Base-by-base conservation (phyloP, 768 basidiomycete species). In the Pleurotus citrinopileatus region DNA sequence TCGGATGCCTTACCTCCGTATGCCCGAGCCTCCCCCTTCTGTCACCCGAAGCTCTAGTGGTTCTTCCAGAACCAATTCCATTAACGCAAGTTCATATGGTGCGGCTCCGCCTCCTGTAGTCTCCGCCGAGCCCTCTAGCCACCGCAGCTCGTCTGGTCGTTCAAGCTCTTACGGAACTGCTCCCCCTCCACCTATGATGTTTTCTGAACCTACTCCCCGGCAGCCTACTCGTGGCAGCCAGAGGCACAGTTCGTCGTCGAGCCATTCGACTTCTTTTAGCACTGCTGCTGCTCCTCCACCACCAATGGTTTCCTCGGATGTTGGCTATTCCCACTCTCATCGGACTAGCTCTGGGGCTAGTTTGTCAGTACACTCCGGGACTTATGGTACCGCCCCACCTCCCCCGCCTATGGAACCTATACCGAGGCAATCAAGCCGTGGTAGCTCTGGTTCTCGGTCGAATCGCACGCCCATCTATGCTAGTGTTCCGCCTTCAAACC, bases 81-180 rank as follows among this genome's bases (percentile, higher is more conserved):
- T 34, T 23, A 28, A 25, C 23, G 26, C 27, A 22, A 48, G n/a
- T 22, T 48, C 46, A 4, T 48, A 25, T 27, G 46, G 46, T 19
- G 46, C 46, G 9, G 46, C 46, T 13, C 46, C 46, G 6, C 46
- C 46, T n/a, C 46, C 46, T 10, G 46, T 29, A 17, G 15, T 27
- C n/a, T 13, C 28, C 26, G 4, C 13, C 46, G 8, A 17, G 17
- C 17, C 46, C 46, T 29, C 46, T 29, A 48, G 46, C 17, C 27
- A n/a, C 26, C 26, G n/a, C 10, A 48, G 46, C 46, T 48, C 46
- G 17, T 51, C 62, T 67, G 48, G 72, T 84, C 34, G 70, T 80
- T 29, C 70, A 80, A 59, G 77, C 79, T 10, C 67, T 81, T 8
- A 63, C 71, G 4, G 63, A 62, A n/a, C 72, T 79, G 13, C 60